Conservation (phyloP, 2,329 filamentous ascomycete species). For the Stemphylium beticola region DNA sequence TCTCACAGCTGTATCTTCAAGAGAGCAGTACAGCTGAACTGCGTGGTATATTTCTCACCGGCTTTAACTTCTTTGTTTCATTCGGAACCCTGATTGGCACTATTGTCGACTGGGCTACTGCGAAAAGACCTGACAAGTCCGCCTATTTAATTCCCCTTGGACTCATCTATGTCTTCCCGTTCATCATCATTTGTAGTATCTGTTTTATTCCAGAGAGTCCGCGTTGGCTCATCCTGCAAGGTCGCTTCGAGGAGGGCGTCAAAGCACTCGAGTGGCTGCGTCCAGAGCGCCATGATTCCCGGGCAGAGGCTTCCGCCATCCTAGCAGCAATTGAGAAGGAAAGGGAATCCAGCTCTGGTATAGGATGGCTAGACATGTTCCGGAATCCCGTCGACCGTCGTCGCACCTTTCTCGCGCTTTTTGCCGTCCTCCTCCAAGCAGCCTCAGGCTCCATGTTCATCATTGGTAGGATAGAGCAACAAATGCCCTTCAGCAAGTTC, state of each 20-base stretch:
- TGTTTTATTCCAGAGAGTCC: constrained; percentile 43
- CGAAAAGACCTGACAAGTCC: constrained; percentile 38
- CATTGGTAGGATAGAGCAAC: constrained; percentile 46
- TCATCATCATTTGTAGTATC: constrained; percentile 51
- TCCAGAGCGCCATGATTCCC: constrained; percentile 49
- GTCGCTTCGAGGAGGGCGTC: constrained; percentile 35
- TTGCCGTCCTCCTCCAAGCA: constrained; percentile 46
- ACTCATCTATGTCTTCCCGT: constrained; percentile 58
- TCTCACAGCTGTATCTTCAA: constrained; percentile 59
- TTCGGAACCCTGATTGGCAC: constrained; percentile 55
- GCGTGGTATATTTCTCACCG: constrained; percentile 56
- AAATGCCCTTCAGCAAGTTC: too few species aligned
- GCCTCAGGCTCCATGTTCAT: constrained; percentile 50
- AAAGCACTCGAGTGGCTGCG: constrained; percentile 50
- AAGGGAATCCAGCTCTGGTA: constrained; percentile 34
- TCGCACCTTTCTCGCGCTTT: constrained; percentile 45
- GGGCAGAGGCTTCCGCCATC: constrained; percentile 39
- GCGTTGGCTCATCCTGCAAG: constrained; percentile 43
- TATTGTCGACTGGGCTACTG: constrained; percentile 60
- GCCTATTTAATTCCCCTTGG: constrained; percentile 58
- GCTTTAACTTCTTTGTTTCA: constrained; percentile 58
- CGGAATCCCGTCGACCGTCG: constrained; percentile 43
- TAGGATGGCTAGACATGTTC: constrained; percentile 47
- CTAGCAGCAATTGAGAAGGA: constrained; percentile 43
- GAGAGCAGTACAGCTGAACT: constrained; percentile 59